Conservation (phyloP, 2,329 filamentous ascomycete species). For the Rutstroemia sydowiana region DNA sequence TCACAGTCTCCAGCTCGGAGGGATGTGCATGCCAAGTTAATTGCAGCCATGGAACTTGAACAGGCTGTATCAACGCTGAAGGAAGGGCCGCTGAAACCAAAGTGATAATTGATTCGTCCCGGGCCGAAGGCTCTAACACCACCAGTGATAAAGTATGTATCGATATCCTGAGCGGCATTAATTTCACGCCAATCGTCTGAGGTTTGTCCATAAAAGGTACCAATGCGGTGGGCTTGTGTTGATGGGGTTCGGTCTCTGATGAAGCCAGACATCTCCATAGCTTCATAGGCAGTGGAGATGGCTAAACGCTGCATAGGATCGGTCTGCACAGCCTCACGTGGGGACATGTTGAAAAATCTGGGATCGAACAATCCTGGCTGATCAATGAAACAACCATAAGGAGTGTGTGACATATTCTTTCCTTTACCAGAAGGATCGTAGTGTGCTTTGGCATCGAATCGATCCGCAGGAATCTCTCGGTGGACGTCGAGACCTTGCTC, state of each 20-base stretch:
- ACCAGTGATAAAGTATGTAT: constrained; percentile 24
- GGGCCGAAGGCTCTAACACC: constrained; percentile 24
- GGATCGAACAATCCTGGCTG: constrained; percentile 70
- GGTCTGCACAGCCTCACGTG: constrained; percentile 68
- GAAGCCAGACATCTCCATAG: constrained; percentile 28
- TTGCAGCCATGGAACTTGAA: constrained; percentile 46
- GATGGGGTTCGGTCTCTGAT: constrained; percentile 17
- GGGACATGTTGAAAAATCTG: constrained; percentile 79
- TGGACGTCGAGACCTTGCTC: constrained; percentile 69
- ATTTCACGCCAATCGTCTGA: constrained; percentile 17
- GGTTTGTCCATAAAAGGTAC: constrained; percentile 17
- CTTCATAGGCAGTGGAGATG: constrained; percentile 69
- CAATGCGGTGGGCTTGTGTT: constrained; percentile 34
- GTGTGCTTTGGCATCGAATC: constrained; percentile 66
- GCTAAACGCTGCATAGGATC: constrained; percentile 74
- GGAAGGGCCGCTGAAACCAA: constrained; percentile 40
- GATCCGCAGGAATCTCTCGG: constrained; percentile 45
- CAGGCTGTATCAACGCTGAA: constrained; percentile 54
- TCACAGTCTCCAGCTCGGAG: constrained; percentile 39
- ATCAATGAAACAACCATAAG: constrained; percentile 63
- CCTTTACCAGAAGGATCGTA: constrained; percentile 62
- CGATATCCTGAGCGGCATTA: constrained; percentile 20
- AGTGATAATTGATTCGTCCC: constrained; percentile 33
- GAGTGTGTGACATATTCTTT: constrained; percentile 69
- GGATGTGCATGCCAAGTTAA: constrained; percentile 46